Percentiles rank a stretch among this genome's conserved stretches.
Evolutionary conservation across 352 stramenopile species (phyloP).

Genomic region (Globisporangium uncinulatum): DNA sequence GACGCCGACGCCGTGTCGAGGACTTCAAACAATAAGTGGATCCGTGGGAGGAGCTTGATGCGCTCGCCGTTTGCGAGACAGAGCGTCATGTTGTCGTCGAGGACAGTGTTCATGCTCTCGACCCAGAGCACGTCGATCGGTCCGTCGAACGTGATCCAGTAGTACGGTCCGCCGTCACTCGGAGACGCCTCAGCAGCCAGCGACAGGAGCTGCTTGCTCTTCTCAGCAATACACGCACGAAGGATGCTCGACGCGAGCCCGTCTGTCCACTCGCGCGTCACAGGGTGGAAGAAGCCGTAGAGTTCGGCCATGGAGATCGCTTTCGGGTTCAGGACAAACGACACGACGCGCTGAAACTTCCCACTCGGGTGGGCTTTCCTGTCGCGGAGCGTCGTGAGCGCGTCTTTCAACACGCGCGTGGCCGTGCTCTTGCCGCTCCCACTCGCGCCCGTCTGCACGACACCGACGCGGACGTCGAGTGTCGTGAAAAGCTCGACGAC

Average conservation of each 20-base stretch:
- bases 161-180: constrained; percentile 32
- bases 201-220: constrained; percentile 43
- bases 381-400: constrained; percentile 47
- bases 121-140: constrained; percentile 84
- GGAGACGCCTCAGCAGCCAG: constrained; percentile 11
- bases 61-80: constrained; percentile 87
- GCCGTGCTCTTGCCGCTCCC: constrained; percentile 71
- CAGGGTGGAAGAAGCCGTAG: constrained; percentile 83
- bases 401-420: constrained; percentile 35
- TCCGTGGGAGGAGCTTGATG: constrained; percentile 78
- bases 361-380: constrained; percentile 34
- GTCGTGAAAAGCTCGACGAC: constrained; percentile 91
- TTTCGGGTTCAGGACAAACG: constrained; percentile 75
- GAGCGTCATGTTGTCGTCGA: constrained; percentile 90
- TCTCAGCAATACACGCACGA: constrained; percentile 63
- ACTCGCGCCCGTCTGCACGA: constrained; percentile 71
- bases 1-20: constrained; percentile 87
- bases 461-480: constrained; percentile 87
- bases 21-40: constrained; percentile 93
- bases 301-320: constrained; percentile 73
- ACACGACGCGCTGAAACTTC: constrained; percentile 52
- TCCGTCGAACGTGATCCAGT: constrained; percentile 85
- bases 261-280: constrained; percentile 81
- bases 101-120: constrained; percentile 85
- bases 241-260: constrained; percentile 72